Percentiles rank a stretch among this genome's conserved stretches.
phyloP scores from a whole-genome alignment of 805 yeast genomes.

The Myxozyma vanderwaltii region DNA sequence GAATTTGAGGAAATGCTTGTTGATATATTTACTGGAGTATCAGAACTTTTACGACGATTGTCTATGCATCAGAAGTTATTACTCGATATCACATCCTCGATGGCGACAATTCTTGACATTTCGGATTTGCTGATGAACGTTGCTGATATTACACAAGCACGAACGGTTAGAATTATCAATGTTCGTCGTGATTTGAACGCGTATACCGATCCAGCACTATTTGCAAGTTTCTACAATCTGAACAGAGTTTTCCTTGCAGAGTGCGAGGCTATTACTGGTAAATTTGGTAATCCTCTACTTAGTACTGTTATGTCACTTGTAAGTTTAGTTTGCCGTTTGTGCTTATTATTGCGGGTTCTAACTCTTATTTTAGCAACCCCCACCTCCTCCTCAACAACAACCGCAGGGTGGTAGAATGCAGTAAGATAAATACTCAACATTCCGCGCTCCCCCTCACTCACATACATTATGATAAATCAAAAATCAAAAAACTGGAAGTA shows the following conservation, averaged over 20 bases:
- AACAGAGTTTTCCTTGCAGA: slow-evolving; percentile 73
- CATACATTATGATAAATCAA: too few relatives aligned
- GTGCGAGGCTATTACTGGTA: slow-evolving; percentile 81
- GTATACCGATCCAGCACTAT: slow-evolving; percentile 57
- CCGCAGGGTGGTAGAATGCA: slow-evolving; percentile 1
- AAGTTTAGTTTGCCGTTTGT: not conserved
- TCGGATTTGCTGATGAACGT: slow-evolving; percentile 48
- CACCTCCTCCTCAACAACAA: slow-evolving; percentile 9
- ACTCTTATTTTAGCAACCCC: slow-evolving; percentile 5
- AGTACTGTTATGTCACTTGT: slow-evolving; percentile 51
- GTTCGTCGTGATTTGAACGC: slow-evolving; percentile 76
- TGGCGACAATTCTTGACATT: slow-evolving; percentile 43
- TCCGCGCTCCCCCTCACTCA: too few relatives aligned
- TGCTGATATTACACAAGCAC: slow-evolving; percentile 68
- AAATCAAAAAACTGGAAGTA: not conserved
- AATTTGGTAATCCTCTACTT: slow-evolving; percentile 59
- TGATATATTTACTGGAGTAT: slow-evolving; percentile 59
- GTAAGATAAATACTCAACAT: not conserved
- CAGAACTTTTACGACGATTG: slow-evolving; percentile 73
- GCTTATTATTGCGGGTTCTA: not conserved
- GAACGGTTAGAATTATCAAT: slow-evolving; percentile 74
- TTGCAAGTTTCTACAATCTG: slow-evolving; percentile 65
- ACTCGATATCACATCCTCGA: slow-evolving; percentile 66
- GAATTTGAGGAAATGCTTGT: slow-evolving; percentile 76
- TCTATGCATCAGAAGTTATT: slow-evolving; percentile 77